Conservation (phyloP, 495 filamentous ascomycete species). For the Penicillium lagena region DNA sequence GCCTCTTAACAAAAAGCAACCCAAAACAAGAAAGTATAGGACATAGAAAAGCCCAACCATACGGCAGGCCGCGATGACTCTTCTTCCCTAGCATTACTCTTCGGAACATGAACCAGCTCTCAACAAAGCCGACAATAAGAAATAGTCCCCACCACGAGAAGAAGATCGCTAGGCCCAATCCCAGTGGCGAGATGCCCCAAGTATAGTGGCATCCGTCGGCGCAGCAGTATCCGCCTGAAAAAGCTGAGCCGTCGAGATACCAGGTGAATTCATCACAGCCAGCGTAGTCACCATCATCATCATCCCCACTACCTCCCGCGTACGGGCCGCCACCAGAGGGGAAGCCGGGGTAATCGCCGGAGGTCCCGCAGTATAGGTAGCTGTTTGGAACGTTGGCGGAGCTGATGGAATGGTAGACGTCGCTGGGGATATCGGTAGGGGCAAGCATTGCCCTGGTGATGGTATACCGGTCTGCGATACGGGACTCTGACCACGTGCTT, state of each 20-base stretch:
- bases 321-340: background rate
- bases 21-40: slow-evolving; percentile 23
- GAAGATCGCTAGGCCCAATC: slow-evolving; percentile 27
- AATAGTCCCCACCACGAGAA: slow-evolving; percentile 27
- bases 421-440: slow-evolving; percentile 13
- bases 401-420: slow-evolving; percentile 13
- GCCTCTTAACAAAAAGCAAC: slow-evolving; percentile 27
- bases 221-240: slow-evolving; percentile 11
- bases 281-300: background rate
- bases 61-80: slow-evolving; percentile 33
- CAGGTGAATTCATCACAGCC: slow-evolving; percentile 7
- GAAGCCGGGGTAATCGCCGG: too few relatives aligned
- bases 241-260: slow-evolving; percentile 3
- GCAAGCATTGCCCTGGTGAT: slow-evolving; percentile 14
- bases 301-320: background rate
- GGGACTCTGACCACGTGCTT: slow-evolving; percentile 11
- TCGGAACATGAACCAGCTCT: slow-evolving; percentile 39
- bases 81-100: slow-evolving; percentile 33
- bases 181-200: slow-evolving; percentile 16
- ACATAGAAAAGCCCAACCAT: slow-evolving; percentile 25
- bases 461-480: slow-evolving; percentile 2
- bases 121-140: slow-evolving; percentile 34
- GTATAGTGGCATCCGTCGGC: slow-evolving; percentile 10
- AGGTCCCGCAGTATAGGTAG: slow-evolving; percentile 3
- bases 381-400: slow-evolving; percentile 6